Base-by-base conservation (phyloP, 2,329 filamentous ascomycete species). In the Trichophyton verrucosum region DNA sequence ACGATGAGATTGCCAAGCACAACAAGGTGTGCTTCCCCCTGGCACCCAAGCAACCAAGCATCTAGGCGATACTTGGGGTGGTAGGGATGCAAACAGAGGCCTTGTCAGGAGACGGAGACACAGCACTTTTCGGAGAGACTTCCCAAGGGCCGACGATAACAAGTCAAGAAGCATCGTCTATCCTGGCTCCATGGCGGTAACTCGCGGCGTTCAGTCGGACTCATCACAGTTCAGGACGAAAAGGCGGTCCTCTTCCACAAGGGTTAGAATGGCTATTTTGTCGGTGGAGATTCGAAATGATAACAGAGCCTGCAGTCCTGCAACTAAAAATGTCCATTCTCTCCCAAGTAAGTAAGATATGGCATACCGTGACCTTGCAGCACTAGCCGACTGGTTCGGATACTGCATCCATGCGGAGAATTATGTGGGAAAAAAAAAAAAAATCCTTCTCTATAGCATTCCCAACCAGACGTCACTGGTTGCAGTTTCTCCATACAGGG, bases 61-160 rank as follows among this genome's bases (percentile, higher is more conserved):
- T 44, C 40, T 44, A 44, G 40, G 40, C 40, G n/a, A 17, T 24
- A 30, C 24, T 24, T n/a, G 49, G 49, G 27, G 27, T 30, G 27
- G 27, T 6, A 13, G 11, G 33, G 24, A 30, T 30, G 27, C 27
- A n/a, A n/a, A 7, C 38, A 38, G 33, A 27, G 30, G 51, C 51
- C 51, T 38, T 55, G 51, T 55, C 51, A 55, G 15, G 33, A n/a
- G 27, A 36, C 51, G 27, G 51, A 36, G 20, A 27, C 11, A 51
- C 9, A 27, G 33, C 33, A n/a, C 46, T 51, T 51, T 51, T 27
- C n/a, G 40, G 46, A 51, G 51, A 55, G 51, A 55, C 17, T 15
- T 53, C 51, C 22, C 51, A 55, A 55, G 51, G 30, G 27, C 51
- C 51, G 51, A 36, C n/a, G 51, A 36, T 36, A 55, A n/a, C 51